A percentile compares a stretch with the other conserved stretches of the same genome.
These are phyloP conservation scores for Gyromitra esculenta DNA, from an alignment of 2,329 filamentous ascomycete species.

Conservation along the genomic window DNA sequence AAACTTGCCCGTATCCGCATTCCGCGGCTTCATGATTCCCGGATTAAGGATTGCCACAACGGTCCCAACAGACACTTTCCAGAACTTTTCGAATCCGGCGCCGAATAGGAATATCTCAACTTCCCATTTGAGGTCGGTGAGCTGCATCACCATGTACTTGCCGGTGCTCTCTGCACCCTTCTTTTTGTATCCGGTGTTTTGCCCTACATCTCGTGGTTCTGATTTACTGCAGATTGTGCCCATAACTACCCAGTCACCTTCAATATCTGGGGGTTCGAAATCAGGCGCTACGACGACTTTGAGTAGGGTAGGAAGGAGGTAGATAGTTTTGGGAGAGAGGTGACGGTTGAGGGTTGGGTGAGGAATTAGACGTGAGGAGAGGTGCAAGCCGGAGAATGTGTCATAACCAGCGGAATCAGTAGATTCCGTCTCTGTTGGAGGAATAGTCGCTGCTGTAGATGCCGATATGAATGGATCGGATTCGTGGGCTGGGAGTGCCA, in stretches of 20 bases:
- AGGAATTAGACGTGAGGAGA: slow-evolving; percentile 83
- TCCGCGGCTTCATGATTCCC: slow-evolving; percentile 81
- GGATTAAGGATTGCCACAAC: slow-evolving; percentile 93
- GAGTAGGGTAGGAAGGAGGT: slow-evolving; percentile 81
- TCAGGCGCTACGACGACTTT: slow-evolving; percentile 82
- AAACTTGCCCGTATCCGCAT: slow-evolving; percentile 82
- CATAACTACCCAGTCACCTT: slow-evolving; percentile 89
- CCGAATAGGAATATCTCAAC: slow-evolving; percentile 92
- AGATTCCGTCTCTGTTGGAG: slow-evolving; percentile 63
- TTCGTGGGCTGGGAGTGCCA: slow-evolving; percentile 7
- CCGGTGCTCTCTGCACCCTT: slow-evolving; percentile 67
- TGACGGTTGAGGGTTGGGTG: slow-evolving; percentile 82
- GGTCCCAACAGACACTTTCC: slow-evolving; percentile 92
- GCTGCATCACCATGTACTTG: slow-evolving; percentile 91
- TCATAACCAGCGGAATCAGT: slow-evolving; percentile 73
- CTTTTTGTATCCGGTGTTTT: slow-evolving; percentile 64
- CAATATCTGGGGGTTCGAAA: slow-evolving; percentile 81
- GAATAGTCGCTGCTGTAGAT: slow-evolving; percentile 20
- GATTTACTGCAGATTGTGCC: slow-evolving; percentile 90
- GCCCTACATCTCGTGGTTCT: slow-evolving; percentile 73
- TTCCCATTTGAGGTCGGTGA: slow-evolving; percentile 90
- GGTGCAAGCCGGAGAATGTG: slow-evolving; percentile 83
- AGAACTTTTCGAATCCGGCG: slow-evolving; percentile 88
- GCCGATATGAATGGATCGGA: slow-evolving; percentile 37
- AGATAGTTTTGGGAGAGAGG: slow-evolving; percentile 78